Evolutionary conservation across 2,329 filamentous ascomycete species (phyloP).

Genomic region (Pleoardoris graminearum): DNA sequence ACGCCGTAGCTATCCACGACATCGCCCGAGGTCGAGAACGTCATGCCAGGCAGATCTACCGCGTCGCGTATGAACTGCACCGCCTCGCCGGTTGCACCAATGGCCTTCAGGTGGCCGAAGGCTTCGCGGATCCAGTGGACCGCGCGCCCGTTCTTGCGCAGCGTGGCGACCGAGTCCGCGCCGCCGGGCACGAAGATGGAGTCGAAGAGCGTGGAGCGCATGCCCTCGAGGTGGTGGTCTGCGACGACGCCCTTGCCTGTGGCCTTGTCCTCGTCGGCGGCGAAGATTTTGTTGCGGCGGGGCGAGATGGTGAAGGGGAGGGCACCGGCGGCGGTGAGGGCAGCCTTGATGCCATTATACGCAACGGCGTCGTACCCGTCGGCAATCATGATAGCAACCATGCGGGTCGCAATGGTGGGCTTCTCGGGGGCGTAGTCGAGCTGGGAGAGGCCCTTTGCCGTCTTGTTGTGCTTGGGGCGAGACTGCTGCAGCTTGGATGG

Average conservation of each 20-base stretch:
- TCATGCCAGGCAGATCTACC: slow-evolving; percentile 51
- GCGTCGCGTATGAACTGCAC: slow-evolving; percentile 63
- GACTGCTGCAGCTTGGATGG: slow-evolving; percentile 56
- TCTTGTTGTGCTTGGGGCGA: slow-evolving; percentile 67
- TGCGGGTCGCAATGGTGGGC: slow-evolving; percentile 70
- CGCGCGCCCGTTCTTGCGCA: slow-evolving; percentile 71
- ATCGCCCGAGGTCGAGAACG: slow-evolving; percentile 54
- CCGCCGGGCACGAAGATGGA: slow-evolving; percentile 78
- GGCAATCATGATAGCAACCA: slow-evolving; percentile 74
- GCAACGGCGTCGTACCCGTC: slow-evolving; percentile 73
- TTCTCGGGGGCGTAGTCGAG: slow-evolving; percentile 65
- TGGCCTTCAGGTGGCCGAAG: slow-evolving; percentile 79
- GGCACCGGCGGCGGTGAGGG: slow-evolving; percentile 64
- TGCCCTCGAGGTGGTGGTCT: slow-evolving; percentile 78
- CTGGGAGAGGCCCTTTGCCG: slow-evolving; percentile 69
- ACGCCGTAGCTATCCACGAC: slow-evolving; percentile 75
- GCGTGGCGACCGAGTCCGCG: slow-evolving; percentile 61
- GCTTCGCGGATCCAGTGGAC: slow-evolving; percentile 78
- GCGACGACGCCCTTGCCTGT: slow-evolving; percentile 62
- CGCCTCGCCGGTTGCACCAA: slow-evolving; percentile 74
- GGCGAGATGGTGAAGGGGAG: slow-evolving; percentile 74
- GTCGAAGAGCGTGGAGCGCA: slow-evolving; percentile 81
- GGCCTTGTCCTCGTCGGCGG: slow-evolving; percentile 60
- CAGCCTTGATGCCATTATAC: slow-evolving; percentile 67
- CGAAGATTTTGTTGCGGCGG: slow-evolving; percentile 66